Conservation (phyloP, 768 basidiomycete species). For the Cantharellus anzutake region DNA sequence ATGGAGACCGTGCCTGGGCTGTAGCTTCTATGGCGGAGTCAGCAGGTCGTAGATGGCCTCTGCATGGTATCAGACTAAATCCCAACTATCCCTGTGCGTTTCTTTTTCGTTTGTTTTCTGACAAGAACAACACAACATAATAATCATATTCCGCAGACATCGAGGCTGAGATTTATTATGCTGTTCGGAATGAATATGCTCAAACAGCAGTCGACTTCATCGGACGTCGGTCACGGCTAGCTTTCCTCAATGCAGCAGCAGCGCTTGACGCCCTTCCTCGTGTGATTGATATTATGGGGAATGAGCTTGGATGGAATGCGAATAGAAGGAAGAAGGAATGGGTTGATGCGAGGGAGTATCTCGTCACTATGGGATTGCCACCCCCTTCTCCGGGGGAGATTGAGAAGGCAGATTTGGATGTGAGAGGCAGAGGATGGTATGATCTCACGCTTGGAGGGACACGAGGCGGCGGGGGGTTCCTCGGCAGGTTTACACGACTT, state of each 20-base stretch:
- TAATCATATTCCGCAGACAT: slow-evolving; percentile 31
- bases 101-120: not conserved
- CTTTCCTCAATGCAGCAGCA: slow-evolving; percentile 80
- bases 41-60: slow-evolving; percentile 67
- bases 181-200: slow-evolving; percentile 78
- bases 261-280: slow-evolving; percentile 69
- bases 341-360: slow-evolving; percentile 42
- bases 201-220: slow-evolving; percentile 84
- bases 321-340: slow-evolving; percentile 39
- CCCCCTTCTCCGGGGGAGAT: not conserved
- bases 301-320: slow-evolving; percentile 61
- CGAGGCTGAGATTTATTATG: slow-evolving; percentile 86
- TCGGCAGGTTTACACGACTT: not conserved
- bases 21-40: slow-evolving; percentile 65
- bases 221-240: slow-evolving; percentile 78
- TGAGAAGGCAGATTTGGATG: slow-evolving; percentile 7
- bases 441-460: not conserved
- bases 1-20: slow-evolving; percentile 94
- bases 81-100: slow-evolving; percentile 55
- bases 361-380: slow-evolving; percentile 71
- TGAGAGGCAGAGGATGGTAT: not conserved
- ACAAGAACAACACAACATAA: not conserved
- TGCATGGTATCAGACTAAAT: slow-evolving; percentile 58
- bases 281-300: slow-evolving; percentile 81
- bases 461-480: not conserved